Conservation (phyloP, 257 asterid genomes). For the Nicotiana tabacum region DNA sequence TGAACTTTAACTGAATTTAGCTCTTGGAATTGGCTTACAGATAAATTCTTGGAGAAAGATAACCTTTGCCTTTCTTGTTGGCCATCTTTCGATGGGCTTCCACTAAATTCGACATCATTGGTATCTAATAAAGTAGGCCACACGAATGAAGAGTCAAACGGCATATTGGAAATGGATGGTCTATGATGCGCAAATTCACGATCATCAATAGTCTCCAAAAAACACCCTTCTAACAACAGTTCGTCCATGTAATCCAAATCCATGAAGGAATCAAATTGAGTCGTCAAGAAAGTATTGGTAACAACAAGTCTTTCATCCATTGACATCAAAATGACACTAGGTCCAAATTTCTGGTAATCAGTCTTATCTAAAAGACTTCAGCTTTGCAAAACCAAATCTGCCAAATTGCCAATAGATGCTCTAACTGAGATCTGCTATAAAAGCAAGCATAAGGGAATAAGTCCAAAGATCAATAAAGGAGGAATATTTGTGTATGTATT, state of each 20-base stretch:
- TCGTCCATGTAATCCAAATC: slow-evolving; percentile 89
- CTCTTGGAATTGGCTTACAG: too few relatives aligned
- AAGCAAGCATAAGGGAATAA: neutral
- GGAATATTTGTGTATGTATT: slow-evolving; percentile 8
- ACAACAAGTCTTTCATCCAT: slow-evolving; percentile 66
- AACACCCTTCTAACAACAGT: slow-evolving; percentile 68
- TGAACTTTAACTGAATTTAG: neutral
- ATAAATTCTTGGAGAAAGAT: too few relatives aligned
- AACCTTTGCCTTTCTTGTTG: slow-evolving; percentile 43
- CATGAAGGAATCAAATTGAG: slow-evolving; percentile 48
- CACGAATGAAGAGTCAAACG: slow-evolving; percentile 53
- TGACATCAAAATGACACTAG: slow-evolving; percentile 15
- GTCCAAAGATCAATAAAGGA: slow-evolving; percentile 17
- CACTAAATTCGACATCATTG: slow-evolving; percentile 21
- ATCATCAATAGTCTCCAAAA: slow-evolving; percentile 69
- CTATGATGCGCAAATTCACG: slow-evolving; percentile 46
- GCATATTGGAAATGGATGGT: slow-evolving; percentile 38
- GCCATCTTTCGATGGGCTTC: slow-evolving; percentile 22
- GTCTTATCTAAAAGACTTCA: neutral
- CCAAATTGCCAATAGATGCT: neutral
- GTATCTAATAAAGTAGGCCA: slow-evolving; percentile 50
- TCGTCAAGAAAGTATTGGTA: slow-evolving; percentile 27
- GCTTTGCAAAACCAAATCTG: slow-evolving; percentile 21
- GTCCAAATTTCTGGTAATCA: slow-evolving; percentile 8
- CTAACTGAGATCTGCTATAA: neutral